These are phyloP conservation scores for Ogataea populi-albae DNA, from an alignment of 805 yeast species.

Conservation along the genomic window DNA sequence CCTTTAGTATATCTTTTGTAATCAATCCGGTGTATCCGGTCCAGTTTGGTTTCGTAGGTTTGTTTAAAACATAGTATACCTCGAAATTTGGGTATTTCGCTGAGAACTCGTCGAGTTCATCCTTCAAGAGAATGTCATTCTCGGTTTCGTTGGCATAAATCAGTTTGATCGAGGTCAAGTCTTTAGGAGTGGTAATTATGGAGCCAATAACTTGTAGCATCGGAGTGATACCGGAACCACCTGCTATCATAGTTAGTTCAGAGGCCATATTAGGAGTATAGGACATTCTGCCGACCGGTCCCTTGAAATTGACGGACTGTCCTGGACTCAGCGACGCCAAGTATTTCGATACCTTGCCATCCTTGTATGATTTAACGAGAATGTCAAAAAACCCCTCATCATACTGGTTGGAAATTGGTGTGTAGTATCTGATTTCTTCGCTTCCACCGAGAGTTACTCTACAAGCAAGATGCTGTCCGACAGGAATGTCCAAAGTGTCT, in stretches of 20 bases:
- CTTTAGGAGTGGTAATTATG: slow-evolving; percentile 67
- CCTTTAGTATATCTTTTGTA: slow-evolving; percentile 53
- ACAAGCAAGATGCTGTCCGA: slow-evolving; percentile 74
- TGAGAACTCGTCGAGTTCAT: slow-evolving; percentile 69
- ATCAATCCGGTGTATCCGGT: slow-evolving; percentile 60
- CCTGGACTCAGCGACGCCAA: slow-evolving; percentile 67
- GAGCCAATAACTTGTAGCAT: slow-evolving; percentile 75
- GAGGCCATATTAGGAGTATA: slow-evolving; percentile 57
- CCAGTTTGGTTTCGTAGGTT: slow-evolving; percentile 50
- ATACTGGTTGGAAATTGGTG: slow-evolving; percentile 69
- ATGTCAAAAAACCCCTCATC: slow-evolving; percentile 76
- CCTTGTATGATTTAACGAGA: slow-evolving; percentile 69
- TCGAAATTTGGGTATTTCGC: slow-evolving; percentile 59
- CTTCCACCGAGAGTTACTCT: slow-evolving; percentile 44
- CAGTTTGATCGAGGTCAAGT: slow-evolving; percentile 56
- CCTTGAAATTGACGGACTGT: slow-evolving; percentile 66
- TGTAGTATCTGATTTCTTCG: slow-evolving; percentile 63
- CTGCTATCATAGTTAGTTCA: slow-evolving; percentile 69
- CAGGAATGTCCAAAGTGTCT: slow-evolving; percentile 63
- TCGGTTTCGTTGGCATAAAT: slow-evolving; percentile 74
- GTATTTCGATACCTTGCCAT: slow-evolving; percentile 65
- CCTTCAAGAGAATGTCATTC: slow-evolving; percentile 69
- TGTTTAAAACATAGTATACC: slow-evolving; percentile 56
- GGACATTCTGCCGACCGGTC: slow-evolving; percentile 74
- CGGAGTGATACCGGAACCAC: slow-evolving; percentile 91